Percentiles rank a stretch among this genome's conserved stretches.
phyloP scores from a whole-genome alignment of 2,329 filamentous ascomycete species.

The Hypoxylon sp. region DNA sequence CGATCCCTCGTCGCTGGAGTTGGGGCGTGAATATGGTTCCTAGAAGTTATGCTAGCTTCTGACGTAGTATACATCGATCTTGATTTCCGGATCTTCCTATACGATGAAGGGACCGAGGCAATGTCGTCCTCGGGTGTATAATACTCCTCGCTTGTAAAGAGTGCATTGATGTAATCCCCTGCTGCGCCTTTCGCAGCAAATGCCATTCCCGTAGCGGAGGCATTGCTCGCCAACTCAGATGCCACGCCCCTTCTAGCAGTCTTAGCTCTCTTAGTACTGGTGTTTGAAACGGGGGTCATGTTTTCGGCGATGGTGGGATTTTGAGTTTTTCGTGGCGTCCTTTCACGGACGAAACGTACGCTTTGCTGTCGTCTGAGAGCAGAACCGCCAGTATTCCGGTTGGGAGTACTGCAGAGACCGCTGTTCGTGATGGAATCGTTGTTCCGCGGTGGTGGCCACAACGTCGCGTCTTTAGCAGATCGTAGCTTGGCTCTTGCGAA shows the following conservation, averaged over 20 bases:
- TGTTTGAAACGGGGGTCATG: conserved; percentile 5
- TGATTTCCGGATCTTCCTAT: conserved; percentile 61
- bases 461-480: conserved; percentile 46
- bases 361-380: conserved; percentile 59
- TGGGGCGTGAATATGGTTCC: conserved; percentile 8
- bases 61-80: conserved; percentile 61
- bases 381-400: conserved; percentile 35
- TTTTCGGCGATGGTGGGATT: conserved; percentile 7
- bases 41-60: conserved; percentile 18
- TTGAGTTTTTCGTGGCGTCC: conserved; percentile 6
- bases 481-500: conserved; percentile 62
- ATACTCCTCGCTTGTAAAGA: conserved; percentile 52
- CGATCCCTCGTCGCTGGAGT: conserved; percentile 24
- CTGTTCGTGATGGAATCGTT: conserved; percentile 20
- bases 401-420: conserved; percentile 26
- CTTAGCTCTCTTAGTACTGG: conserved; percentile 7
- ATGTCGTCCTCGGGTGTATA: conserved; percentile 59
- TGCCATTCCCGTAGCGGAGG: conserved; percentile 41
- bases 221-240: conserved; percentile 22
- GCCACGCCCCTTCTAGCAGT: conserved; percentile 6
- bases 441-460: conserved; percentile 48
- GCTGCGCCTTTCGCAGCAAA: conserved; percentile 44
- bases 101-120: conserved; percentile 58
- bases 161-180: conserved; percentile 50
- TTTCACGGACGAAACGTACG: conserved; percentile 59